Base-by-base conservation (phyloP, 2,329 filamentous ascomycete species). In the Fonsecaea nubica region DNA sequence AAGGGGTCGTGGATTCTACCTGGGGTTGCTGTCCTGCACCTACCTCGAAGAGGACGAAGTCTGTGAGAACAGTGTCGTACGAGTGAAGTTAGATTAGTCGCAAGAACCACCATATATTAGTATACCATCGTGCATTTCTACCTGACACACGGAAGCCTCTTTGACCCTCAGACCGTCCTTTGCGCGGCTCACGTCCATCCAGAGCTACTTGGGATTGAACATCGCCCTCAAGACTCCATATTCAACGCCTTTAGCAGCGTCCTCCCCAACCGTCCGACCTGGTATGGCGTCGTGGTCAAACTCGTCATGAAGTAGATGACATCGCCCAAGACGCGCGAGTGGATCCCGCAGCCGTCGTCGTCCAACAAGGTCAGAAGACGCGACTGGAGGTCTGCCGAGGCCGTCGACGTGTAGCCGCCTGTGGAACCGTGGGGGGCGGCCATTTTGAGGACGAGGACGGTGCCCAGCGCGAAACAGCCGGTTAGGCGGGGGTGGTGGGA, bases 381-480 rank as follows among this genome's bases (percentile, higher is more conserved):
- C 63, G 85, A 80, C 61, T 86, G 85, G 32, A 88, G 74, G 0
- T 81, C 81, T 18, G 80, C 79, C 2, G 86, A 83, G 4, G 84
- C 86, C 0, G 80, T 86, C 0, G 85, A 87, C 3, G 81, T 85
- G 70, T 88, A 88, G 12, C 86, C 85, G 18, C 78, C 80, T 21
- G 82, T 84, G 80, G 70, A 59, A 13, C 86, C 84, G 15, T 78
- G 79, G 21, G 82, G 84, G 80, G 70, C 58, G 18, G 78, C 79
- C 25, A 89, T 71, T 12, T 82, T 81, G 42, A 96, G 88, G 0
- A 90, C 89, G 10, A 95, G 80, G 0, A 95, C 90, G 2, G 87
- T 90, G 0, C 92, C 92, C 0, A 95, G 79, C 0, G 91, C 89
- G 80, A 92, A 91, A 0, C 90, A 86, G 7, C 89, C 86, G 2